Evolutionary conservation across 2,329 filamentous ascomycete genomes (phyloP), one percentile per base, ranked within the genome.

Genomic region (Rhynchosporium agropyri): DNA sequence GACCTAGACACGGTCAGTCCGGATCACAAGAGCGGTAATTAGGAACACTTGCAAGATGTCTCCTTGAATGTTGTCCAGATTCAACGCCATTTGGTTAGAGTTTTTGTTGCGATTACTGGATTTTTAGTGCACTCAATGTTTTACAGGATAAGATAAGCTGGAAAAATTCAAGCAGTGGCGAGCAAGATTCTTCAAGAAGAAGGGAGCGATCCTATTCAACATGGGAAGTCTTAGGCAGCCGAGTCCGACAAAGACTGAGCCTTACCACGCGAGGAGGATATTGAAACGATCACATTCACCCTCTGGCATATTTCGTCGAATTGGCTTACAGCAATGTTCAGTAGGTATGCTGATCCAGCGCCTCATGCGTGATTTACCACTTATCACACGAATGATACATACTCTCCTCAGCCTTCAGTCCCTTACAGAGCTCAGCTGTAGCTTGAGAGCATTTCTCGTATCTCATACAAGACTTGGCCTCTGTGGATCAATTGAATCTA

Each of bases 11-110:
- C 7, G 28, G 10, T 54, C 10, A 54, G 51, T 36, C 20, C 13
- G 10, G 10, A 10, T 54, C n/a, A 42, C 20, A 38, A 28, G 3
- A 46, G 33, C 26, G 36, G 13, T 15, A 3, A 4, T 8, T 7
- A 7, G 15, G 12, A 4, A 38, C 8, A 7, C 36, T 42, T 54
- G 40, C 51, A 54, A 29, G 9, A 54, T 54, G 13, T 54, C 51
- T 42, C 51, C 51, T 13, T 54, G 51, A 36, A 54, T 54, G 51
- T 54, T 54, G n/a, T 54, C 51, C 7, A 54, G 51, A 26, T 54
- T 54, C 36, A 54, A 15, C 10, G 51, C 36, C 51, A 54, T 54
- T 4, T 28, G 28, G 20, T 40, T 12, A 26, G 7, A 1, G 20
- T 10, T 38, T 12, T 5, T 3, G n/a, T 26, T 31, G 12, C 20